Percentiles rank a stretch among this genome's conserved stretches.
These are phyloP conservation scores for Fusarium temperatum DNA, from an alignment of 2,329 filamentous ascomycete species.

Conservation along the genomic window DNA sequence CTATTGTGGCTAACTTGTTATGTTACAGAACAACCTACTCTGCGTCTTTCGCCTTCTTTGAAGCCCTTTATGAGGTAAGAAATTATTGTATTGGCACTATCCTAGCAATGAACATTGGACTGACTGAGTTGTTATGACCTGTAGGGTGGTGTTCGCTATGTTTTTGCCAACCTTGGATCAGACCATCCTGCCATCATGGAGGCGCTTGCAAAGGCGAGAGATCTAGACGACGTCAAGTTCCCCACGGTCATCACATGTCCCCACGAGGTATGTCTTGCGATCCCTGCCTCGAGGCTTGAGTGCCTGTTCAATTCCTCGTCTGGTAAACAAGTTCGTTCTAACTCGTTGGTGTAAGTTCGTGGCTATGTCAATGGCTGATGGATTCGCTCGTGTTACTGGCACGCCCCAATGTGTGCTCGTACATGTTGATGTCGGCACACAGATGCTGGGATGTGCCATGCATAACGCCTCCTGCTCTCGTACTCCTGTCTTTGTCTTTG, in stretches of 20 bases:
- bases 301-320: not conserved
- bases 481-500: conserved; percentile 79
- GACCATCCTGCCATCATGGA: conserved; percentile 81
- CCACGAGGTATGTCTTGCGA: not conserved
- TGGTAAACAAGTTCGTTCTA: not conserved
- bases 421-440: conserved; percentile 83
- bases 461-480: conserved; percentile 80
- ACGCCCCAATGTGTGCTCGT: conserved; percentile 80
- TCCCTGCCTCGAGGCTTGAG: not conserved
- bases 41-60: not conserved
- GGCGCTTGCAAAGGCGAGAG: conserved; percentile 76
- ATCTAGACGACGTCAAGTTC: conserved; percentile 24
- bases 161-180: conserved; percentile 70
- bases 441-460: conserved; percentile 77
- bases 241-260: conserved; percentile 10
- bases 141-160: conserved; percentile 63
- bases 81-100: not conserved
- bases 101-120: too few species aligned
- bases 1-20: not conserved
- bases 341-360: conserved; percentile 67
- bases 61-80: not conserved
- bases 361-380: conserved; percentile 83
- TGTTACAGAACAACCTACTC: not conserved
- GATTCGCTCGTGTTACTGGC: conserved; percentile 75
- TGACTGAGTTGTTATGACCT: not conserved